These are phyloP conservation scores for Macadamia tetraphylla DNA, from an alignment of 164 flowering plant species.

Conservation along the genomic window DNA sequence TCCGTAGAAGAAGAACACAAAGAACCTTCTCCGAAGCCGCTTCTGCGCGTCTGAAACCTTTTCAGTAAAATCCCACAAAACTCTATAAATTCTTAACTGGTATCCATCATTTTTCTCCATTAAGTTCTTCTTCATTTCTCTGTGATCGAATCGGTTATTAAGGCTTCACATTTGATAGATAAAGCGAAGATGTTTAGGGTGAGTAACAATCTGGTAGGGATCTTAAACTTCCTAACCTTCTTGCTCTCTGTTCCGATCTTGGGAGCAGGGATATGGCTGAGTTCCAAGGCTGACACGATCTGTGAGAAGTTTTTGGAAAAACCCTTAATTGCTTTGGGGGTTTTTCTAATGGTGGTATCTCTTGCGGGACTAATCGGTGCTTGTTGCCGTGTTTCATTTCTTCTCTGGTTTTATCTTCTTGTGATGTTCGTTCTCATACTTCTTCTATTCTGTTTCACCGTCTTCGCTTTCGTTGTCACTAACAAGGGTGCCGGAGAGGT, in stretches of 20 bases:
- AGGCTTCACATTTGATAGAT: background rate
- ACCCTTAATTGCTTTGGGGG: conserved; percentile 42
- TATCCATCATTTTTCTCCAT: no score
- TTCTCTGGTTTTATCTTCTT: conserved; percentile 46
- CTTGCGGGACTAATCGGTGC: conserved; percentile 55
- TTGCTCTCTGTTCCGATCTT: conserved; percentile 44
- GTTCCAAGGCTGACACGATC: conserved; percentile 19
- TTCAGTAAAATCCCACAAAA: no score
- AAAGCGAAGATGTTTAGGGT: conserved; percentile 12
- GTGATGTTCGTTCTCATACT: conserved; percentile 48
- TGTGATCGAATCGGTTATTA: no score
- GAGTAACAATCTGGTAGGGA: conserved; percentile 31
- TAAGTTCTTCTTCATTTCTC: no score
- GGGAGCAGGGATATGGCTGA: conserved; percentile 38
- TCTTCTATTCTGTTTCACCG: conserved; percentile 31
- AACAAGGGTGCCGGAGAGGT: conserved; percentile 43
- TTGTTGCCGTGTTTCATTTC: conserved; percentile 38
- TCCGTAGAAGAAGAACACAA: no score
- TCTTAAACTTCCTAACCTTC: conserved; percentile 39
- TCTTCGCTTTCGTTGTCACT: conserved; percentile 51
- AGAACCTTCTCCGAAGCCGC: no score
- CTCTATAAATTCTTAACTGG: no score
- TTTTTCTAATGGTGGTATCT: conserved; percentile 41
- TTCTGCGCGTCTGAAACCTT: no score
- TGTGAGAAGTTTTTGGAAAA: conserved; percentile 40